Percentiles rank a stretch among this genome's conserved stretches.
These are phyloP conservation scores for Lactifluus volemus DNA, from an alignment of 768 basidiomycete genomes.

Conservation along the genomic window DNA sequence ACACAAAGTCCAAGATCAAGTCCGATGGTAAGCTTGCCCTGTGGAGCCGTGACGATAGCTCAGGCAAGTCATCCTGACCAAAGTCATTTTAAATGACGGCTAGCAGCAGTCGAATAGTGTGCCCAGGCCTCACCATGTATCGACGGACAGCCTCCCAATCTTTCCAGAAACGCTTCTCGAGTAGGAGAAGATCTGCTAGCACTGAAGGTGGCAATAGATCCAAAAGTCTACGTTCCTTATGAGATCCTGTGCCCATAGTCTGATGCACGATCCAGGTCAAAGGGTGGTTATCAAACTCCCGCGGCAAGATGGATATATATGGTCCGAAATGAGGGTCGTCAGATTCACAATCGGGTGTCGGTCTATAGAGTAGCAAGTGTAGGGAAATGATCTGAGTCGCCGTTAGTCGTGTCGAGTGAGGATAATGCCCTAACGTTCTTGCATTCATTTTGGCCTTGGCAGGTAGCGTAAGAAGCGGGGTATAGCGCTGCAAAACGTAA, in stretches of 20 bases:
- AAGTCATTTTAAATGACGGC: background rate
- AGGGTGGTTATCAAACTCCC: constrained; percentile 68
- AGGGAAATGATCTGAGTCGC: constrained; percentile 74
- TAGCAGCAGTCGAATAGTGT: background rate
- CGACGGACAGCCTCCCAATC: constrained; percentile 49
- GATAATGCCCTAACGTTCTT: constrained; percentile 52
- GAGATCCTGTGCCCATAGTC: constrained; percentile 17
- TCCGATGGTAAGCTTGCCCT: constrained; percentile 1
- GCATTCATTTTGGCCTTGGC: constrained; percentile 62
- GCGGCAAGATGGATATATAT: constrained; percentile 73
- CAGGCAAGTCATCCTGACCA: constrained; percentile 5
- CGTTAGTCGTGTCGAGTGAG: constrained; percentile 41
- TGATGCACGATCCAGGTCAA: constrained; percentile 57
- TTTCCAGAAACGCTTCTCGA: constrained; percentile 40
- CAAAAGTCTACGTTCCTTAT: constrained; percentile 28
- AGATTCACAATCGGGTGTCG: constrained; percentile 32
- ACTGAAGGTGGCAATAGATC: constrained; percentile 42
- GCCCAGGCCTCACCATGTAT: constrained; percentile 42
- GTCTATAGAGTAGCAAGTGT: constrained; percentile 66
- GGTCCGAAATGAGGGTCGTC: constrained; percentile 55
- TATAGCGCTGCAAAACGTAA: background rate
- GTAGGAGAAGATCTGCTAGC: constrained; percentile 30
- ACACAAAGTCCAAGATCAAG: constrained; percentile 47
- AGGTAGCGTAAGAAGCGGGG: constrained; percentile 59
- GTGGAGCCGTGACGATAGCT: background rate